Evolutionary conservation across 202 grass and related monocot genomes (phyloP), one percentile per base, ranked within the genome.

Genomic region (Panicum virgatum): DNA sequence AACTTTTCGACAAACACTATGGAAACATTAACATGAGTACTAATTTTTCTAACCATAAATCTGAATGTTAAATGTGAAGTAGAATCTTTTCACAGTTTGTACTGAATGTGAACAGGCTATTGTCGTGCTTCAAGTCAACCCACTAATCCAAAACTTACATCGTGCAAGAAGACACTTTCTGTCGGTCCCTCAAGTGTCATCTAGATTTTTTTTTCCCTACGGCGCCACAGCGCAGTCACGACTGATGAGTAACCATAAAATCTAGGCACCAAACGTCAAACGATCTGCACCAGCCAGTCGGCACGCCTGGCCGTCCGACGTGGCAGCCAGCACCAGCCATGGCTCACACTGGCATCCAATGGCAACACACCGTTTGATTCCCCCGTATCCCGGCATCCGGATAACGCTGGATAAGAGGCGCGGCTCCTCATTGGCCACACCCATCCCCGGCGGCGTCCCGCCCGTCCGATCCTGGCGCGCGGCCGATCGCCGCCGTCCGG

Each of bases 351-450:
- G 20, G 1, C 73, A 10, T 48, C 91, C 86, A 94, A 91, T 94
- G 69, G 86, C 69, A 84, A 64, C 7, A 56, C 83, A 12, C 67
- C 5, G 37, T 89, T 91, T 88, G 89, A 94, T 90, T 88, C 64
- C 86, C 77, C 83, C 53, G 39, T 50, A 87, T 89, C 82, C 47
- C 69, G 12, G 76, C 63, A 83, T 77, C 54, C 64, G 83, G 89
- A 94, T 94, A 94, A 92, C 20, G 82, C 84, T n/a, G n/a, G n/a
- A n/a, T n/a, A n/a, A 84, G 82, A 76, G 54, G 5, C 62, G n/a
- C 12, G 44, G 44, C 72, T 7, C n/a, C n/a, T n/a, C 66, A 62
- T 87, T 83, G 77, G 86, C 78, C 73, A 48, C 79, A 65, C 81
- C 50, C 45, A 39, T 43, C 46, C 50, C 48, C 0, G 0, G 15